phyloP scores from a whole-genome alignment of 2,329 filamentous ascomycete species.

The Emergomyces pasteurianus region DNA sequence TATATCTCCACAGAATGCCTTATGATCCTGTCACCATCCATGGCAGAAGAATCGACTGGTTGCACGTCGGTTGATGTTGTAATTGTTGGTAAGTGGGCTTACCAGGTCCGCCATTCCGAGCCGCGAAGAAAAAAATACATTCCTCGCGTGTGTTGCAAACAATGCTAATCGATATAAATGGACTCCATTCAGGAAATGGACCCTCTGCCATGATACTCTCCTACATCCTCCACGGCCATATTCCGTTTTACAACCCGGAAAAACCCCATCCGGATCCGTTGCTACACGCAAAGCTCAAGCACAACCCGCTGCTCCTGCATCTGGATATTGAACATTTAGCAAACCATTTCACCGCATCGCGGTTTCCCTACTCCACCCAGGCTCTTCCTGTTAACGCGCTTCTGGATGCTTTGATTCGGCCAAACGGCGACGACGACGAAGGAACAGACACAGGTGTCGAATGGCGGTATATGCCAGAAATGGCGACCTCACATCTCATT shows the following conservation, averaged over 20 bases:
- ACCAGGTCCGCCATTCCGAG: neutral
- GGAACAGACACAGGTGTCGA: constrained; percentile 39
- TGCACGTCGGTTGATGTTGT: constrained; percentile 17
- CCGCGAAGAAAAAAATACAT: neutral
- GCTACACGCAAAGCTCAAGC: constrained; percentile 43
- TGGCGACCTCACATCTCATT: constrained; percentile 41
- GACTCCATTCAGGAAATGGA: constrained; percentile 40
- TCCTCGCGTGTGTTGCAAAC: neutral
- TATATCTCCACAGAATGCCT: constrained; percentile 1
- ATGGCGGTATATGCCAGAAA: constrained; percentile 42
- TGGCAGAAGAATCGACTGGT: constrained; percentile 4
- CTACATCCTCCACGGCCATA: constrained; percentile 50
- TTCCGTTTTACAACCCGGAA: constrained; percentile 42
- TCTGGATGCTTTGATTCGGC: constrained; percentile 47
- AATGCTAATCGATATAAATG: neutral
- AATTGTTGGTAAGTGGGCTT: constrained; percentile 18
- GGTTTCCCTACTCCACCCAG: constrained; percentile 49
- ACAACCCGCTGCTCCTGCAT: constrained; percentile 36
- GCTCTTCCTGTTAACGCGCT: constrained; percentile 49
- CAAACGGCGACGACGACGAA: constrained; percentile 46
- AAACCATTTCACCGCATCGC: constrained; percentile 45
- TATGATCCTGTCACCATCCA: constrained; percentile 1
- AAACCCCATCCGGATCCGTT: constrained; percentile 45
- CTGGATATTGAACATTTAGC: constrained; percentile 39
- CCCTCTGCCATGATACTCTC: constrained; percentile 51